These are phyloP conservation scores for Penicillium dipodomyicola DNA, from an alignment of 495 filamentous ascomycete genomes.

Conservation along the genomic window DNA sequence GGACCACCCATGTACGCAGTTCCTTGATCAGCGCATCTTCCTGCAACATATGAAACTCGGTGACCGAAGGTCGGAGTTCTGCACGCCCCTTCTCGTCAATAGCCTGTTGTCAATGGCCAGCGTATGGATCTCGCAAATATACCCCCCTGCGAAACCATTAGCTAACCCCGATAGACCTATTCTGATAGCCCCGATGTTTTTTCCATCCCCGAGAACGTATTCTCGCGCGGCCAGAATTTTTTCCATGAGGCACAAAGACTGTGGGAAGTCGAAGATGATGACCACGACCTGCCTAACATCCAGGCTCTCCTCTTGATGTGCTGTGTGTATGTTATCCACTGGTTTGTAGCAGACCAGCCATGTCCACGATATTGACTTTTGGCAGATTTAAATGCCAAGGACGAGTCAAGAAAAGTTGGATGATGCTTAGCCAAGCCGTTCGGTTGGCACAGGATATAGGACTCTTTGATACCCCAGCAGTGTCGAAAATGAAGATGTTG, in stretches of 20 bases:
- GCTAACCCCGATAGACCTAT: constrained; percentile 26
- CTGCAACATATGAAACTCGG: constrained; percentile 32
- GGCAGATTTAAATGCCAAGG: constrained; percentile 35
- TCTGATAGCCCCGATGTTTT: constrained; percentile 53
- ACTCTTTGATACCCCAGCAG: constrained; percentile 24
- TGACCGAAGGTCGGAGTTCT: constrained; percentile 30
- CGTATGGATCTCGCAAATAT: constrained; percentile 26
- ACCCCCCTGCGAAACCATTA: background rate
- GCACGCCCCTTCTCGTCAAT: constrained; percentile 40
- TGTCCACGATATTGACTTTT: constrained; percentile 15
- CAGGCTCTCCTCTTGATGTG: constrained; percentile 41
- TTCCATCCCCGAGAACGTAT: constrained; percentile 23
- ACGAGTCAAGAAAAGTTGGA: constrained; percentile 32
- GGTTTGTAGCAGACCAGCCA: background rate
- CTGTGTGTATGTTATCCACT: constrained; percentile 31
- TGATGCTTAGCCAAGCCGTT: constrained; percentile 36
- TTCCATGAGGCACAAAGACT: constrained; percentile 36
- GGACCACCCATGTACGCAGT: constrained; percentile 40
- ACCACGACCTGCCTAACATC: constrained; percentile 32
- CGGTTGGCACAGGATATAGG: constrained; percentile 37
- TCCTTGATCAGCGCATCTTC: constrained; percentile 38
- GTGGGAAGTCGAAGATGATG: constrained; percentile 37
- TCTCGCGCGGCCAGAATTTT: constrained; percentile 35
- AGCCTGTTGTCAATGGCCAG: constrained; percentile 42
- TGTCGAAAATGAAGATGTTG: constrained; percentile 13